Percentiles rank a stretch among this genome's conserved stretches.
These are phyloP conservation scores for Phytopythium boreale DNA, from an alignment of 352 stramenopile species.

Conservation along the genomic window DNA sequence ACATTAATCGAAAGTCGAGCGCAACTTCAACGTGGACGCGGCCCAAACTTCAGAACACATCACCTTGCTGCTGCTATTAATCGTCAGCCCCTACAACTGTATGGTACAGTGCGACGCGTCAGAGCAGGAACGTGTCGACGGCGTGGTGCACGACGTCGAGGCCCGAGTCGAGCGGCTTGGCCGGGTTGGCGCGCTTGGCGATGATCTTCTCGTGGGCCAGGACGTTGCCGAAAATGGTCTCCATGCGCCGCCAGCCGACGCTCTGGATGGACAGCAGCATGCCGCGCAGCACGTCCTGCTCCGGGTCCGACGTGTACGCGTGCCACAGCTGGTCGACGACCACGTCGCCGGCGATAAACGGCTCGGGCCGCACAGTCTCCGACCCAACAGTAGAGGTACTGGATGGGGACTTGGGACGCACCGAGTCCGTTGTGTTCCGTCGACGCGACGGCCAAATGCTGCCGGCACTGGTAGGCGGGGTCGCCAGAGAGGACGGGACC, in stretches of 20 bases:
- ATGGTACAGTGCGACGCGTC: neutral
- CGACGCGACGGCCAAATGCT: slow-evolving; percentile 13
- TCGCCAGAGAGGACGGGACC: slow-evolving; percentile 8
- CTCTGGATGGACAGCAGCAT: slow-evolving; percentile 78
- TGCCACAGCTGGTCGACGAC: slow-evolving; percentile 66
- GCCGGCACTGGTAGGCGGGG: neutral
- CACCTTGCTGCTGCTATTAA: no score
- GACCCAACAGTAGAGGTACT: neutral
- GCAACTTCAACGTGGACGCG: neutral
- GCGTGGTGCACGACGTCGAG: slow-evolving; percentile 75
- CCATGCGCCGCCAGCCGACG: slow-evolving; percentile 67
- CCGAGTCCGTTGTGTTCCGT: slow-evolving; percentile 15
- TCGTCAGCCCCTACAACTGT: no score
- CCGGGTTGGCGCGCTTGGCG: slow-evolving; percentile 58
- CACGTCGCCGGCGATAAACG: slow-evolving; percentile 50
- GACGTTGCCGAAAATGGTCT: slow-evolving; percentile 66
- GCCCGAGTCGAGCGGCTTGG: slow-evolving; percentile 55
- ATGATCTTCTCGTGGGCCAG: slow-evolving; percentile 82
- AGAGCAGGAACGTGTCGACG: slow-evolving; percentile 69
- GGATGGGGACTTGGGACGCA: neutral
- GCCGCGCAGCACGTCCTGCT: slow-evolving; percentile 60
- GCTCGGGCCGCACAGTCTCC: slow-evolving; percentile 28
- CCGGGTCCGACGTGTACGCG: slow-evolving; percentile 57
- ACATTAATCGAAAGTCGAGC: neutral
- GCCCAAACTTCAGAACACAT: no score